Conservation (phyloP, 176 grass and related monocot genomes). For the Pharus latifolius region DNA sequence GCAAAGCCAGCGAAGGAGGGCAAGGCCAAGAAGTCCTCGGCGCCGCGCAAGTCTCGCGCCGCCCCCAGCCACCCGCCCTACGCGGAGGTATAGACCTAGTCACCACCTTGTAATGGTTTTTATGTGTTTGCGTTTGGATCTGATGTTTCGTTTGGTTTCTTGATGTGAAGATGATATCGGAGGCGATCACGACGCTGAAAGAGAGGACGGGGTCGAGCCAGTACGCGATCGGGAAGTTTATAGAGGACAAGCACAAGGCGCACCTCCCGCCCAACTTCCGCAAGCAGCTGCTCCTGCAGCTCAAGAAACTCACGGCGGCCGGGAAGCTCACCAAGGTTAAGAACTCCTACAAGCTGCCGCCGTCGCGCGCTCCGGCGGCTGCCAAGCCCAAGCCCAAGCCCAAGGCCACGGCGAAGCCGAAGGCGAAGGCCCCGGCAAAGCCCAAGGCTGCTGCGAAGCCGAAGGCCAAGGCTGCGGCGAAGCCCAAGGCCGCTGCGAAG, state of each 20-base stretch:
- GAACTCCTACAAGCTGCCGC: constrained; percentile 46
- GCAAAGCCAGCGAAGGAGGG: constrained; percentile 54
- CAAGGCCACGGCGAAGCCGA: not conserved
- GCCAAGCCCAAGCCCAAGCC: constrained; percentile 23
- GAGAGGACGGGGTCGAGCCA: constrained; percentile 63
- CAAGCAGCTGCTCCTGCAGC: constrained; percentile 42
- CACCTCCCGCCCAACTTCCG: constrained; percentile 43
- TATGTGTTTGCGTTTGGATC: not conserved
- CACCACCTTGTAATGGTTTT: not conserved
- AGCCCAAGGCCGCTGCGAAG: not conserved
- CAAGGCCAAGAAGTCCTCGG: constrained; percentile 72
- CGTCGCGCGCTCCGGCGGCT: not conserved
- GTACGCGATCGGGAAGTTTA: constrained; percentile 51
- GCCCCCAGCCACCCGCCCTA: constrained; percentile 57
- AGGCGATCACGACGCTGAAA: constrained; percentile 56
- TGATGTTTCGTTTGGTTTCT: not conserved
- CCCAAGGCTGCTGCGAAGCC: not conserved
- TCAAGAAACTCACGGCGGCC: constrained; percentile 50
- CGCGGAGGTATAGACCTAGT: constrained; percentile 25
- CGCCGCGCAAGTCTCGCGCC: constrained; percentile 22
- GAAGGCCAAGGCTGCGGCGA: not conserved
- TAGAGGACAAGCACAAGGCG: constrained; percentile 65
- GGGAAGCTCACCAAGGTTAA: constrained; percentile 76
- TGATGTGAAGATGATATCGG: constrained; percentile 51
- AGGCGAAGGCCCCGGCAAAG: not conserved